phyloP scores from a whole-genome alignment of 2,329 filamentous ascomycete genomes.

The Pseudogymnoascus sp. region DNA sequence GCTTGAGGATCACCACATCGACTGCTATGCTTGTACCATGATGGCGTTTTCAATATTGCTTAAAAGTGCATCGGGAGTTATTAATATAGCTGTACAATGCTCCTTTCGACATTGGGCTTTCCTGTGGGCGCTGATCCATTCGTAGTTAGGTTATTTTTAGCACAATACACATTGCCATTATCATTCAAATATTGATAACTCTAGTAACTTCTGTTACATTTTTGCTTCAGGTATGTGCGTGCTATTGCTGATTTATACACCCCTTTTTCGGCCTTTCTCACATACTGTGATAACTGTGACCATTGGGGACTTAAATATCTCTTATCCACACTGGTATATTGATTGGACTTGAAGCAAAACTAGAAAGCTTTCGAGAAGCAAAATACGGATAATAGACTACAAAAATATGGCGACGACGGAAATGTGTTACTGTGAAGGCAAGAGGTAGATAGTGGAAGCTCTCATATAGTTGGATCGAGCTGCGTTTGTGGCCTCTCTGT shows the following conservation, averaged over 20 bases:
- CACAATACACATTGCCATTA: conserved; percentile 3
- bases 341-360: neutral
- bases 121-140: neutral
- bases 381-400: neutral
- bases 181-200: neutral
- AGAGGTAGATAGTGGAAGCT: too few relatives aligned
- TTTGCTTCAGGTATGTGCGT: neutral
- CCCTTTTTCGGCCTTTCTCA: neutral
- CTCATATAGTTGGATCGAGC: neutral
- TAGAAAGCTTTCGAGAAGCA: neutral
- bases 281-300: neutral
- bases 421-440: neutral
- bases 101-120: neutral
- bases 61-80: neutral
- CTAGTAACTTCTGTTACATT: too few relatives aligned
- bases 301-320: neutral
- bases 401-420: neutral
- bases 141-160: conserved; percentile 2
- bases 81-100: conserved; percentile 2
- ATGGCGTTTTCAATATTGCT: neutral
- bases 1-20: neutral
- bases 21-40: neutral
- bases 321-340: neutral
- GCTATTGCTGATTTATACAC: neutral
- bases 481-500: neutral